A percentile compares a stretch with the other conserved stretches of the same genome.
Conservation (phyloP, 2,329 filamentous ascomycete genomes). For the Xylariaceae sp. region DNA sequence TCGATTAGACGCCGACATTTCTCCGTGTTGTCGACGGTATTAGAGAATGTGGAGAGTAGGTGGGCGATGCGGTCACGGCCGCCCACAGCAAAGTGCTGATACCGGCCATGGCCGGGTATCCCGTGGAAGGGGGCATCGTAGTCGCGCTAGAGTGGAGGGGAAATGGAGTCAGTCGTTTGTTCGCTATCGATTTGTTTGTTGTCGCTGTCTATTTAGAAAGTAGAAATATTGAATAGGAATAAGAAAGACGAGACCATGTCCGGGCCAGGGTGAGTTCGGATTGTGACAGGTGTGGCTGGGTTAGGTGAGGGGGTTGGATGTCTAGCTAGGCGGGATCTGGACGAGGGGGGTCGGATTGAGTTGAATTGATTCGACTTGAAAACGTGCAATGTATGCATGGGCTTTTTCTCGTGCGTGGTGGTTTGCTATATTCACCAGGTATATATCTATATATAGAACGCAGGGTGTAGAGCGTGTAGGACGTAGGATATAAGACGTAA, state of each 20-base stretch:
- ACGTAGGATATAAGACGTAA: not conserved
- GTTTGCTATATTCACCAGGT: slow-evolving; percentile 5
- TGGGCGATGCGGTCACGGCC: slow-evolving; percentile 43
- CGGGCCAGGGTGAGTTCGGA: not conserved
- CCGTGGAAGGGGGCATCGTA: slow-evolving; percentile 35
- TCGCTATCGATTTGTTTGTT: not conserved
- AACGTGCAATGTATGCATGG: slow-evolving; percentile 15
- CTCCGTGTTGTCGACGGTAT: slow-evolving; percentile 38
- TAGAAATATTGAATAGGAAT: not conserved
- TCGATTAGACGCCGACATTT: slow-evolving; percentile 51
- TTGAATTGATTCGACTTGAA: not conserved
- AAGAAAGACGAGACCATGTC: not conserved
- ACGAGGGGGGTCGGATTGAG: not conserved
- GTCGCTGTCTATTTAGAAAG: too few species aligned
- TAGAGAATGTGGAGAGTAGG: slow-evolving; percentile 31
- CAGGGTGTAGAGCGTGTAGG: not conserved
- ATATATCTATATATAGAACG: slow-evolving; percentile 9
- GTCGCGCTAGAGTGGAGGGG: slow-evolving; percentile 27
- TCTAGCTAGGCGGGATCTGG: not conserved
- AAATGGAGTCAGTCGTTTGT: slow-evolving; percentile 1
- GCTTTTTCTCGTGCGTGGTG: slow-evolving; percentile 14
- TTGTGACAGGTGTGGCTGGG: not conserved
- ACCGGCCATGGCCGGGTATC: slow-evolving; percentile 55
- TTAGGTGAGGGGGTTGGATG: slow-evolving; percentile 1
- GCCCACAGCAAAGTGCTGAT: slow-evolving; percentile 61